Evolutionary conservation across 2,329 filamentous ascomycete genomes (phyloP), one percentile per base, ranked within the genome.

Genomic region (Claviceps pusilla): DNA sequence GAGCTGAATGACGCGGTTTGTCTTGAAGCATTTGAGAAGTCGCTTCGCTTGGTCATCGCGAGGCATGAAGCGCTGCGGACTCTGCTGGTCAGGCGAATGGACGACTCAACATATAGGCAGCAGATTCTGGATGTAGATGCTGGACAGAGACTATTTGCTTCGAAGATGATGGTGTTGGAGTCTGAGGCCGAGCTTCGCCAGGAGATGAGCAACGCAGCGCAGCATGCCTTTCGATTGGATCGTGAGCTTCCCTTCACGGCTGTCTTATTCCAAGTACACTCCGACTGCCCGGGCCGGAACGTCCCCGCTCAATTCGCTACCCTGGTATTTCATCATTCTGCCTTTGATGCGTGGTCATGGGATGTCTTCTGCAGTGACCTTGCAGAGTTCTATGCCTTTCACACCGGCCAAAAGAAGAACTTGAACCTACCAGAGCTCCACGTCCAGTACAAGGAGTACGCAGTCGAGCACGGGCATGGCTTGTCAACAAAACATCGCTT

Each of bases 271-370:
- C 16, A 43, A 9, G 16, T 43, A 24, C 16, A 24, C 6, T 43
- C 42, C n/a, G 42, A 7, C 24, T 24, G 16, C 24, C 24, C 24
- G 24, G 24, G 3, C 42, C n/a, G n/a, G 10, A 5, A 9, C 35
- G 10, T 10, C 3, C 35, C 35, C 35, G 10, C 11, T 10, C n/a
- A 6, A 10, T 43, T 7, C 10, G 35, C 24, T 24, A 51, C 35
- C 39, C 41, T 51, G 28, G 50, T 51, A 5, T 51, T 51, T 11
- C 50, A 51, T 24, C 50, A 51, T 43, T 29, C 33, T 5, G 50
- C 50, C n/a, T 51, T 51, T 19, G 50, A 51, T 24, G 50, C 50
- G 4, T 51, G 50, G 50, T 51, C 50, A 3, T 51, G 39, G 50
- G 9, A 45, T 16, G 19, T 42, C 41, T 43, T 51, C 11, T 14